Evolutionary conservation across 2,329 filamentous ascomycete genomes (phyloP).

Genomic region (Trichoderma sp.): DNA sequence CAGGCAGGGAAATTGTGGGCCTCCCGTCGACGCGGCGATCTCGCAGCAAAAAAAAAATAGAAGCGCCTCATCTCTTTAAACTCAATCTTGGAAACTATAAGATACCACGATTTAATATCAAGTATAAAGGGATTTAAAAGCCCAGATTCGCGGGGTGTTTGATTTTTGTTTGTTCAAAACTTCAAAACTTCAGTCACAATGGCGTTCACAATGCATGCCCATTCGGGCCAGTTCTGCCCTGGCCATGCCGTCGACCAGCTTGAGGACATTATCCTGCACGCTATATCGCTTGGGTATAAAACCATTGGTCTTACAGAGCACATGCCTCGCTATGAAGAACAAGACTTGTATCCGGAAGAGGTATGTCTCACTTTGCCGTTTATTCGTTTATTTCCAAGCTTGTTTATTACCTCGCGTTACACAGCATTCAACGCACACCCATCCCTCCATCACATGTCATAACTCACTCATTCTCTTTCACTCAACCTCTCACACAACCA

Average conservation of each 20-base stretch:
- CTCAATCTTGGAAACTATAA: background rate
- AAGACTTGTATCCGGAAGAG: slow-evolving; percentile 92
- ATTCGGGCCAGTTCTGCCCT: slow-evolving; percentile 95
- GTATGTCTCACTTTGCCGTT: slow-evolving; percentile 38
- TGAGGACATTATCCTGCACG: slow-evolving; percentile 77
- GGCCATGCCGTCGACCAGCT: slow-evolving; percentile 82
- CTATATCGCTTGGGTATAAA: slow-evolving; percentile 74
- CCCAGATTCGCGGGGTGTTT: background rate
- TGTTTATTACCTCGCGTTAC: background rate
- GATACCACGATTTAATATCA: background rate
- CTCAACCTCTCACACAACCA: background rate
- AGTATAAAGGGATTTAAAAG: background rate
- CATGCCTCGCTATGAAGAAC: slow-evolving; percentile 73
- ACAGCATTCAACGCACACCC: slow-evolving; percentile 22
- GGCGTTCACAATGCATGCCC: slow-evolving; percentile 97
- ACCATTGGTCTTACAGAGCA: slow-evolving; percentile 91
- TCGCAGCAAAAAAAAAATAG: slow-evolving; percentile 1
- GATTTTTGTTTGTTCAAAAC: background rate
- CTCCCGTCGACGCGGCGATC: background rate
- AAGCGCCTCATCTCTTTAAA: background rate
- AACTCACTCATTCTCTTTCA: background rate
- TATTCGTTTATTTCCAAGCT: background rate
- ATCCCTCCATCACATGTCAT: slow-evolving; percentile 7
- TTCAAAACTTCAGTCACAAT: slow-evolving; percentile 45
- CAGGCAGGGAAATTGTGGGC: background rate